A percentile compares a stretch with the other conserved stretches of the same genome.
Conservation (phyloP, 2,329 filamentous ascomycete genomes). For the Drechmeria coniospora region DNA sequence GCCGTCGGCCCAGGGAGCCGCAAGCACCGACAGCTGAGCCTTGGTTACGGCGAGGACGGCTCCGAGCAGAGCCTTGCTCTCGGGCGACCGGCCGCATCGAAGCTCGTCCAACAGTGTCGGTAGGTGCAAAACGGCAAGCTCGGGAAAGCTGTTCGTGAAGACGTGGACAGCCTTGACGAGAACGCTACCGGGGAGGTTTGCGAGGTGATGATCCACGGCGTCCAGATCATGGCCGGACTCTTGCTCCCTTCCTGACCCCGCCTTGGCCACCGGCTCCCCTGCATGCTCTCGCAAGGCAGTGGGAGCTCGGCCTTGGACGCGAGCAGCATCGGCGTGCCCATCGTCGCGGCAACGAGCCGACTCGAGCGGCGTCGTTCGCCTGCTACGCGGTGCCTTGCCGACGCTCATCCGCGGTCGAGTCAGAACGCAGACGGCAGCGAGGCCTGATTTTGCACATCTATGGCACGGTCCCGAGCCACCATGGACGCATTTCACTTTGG, state of each 20-base stretch:
- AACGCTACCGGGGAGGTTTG: constrained; percentile 9
- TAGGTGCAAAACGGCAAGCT: constrained; percentile 18
- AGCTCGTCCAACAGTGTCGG: constrained; percentile 14
- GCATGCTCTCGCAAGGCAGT: too few relatives aligned
- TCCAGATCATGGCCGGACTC: constrained; percentile 1
- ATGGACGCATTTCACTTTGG: constrained; percentile 20
- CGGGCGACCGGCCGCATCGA: constrained; percentile 6
- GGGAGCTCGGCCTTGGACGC: too few relatives aligned
- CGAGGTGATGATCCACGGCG: constrained; percentile 11
- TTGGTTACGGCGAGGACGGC: constrained; percentile 15
- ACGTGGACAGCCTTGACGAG: constrained; percentile 17
- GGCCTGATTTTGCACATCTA: constrained; percentile 13
- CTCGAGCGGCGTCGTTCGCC: too few relatives aligned
- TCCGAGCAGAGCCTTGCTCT: constrained; percentile 14
- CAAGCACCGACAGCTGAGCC: constrained; percentile 15
- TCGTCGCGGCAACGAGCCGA: too few relatives aligned
- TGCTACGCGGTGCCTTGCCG: constrained; percentile 1
- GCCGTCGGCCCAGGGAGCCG: constrained; percentile 13
- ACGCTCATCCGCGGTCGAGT: constrained; percentile 5
- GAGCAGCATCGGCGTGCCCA: too few relatives aligned
- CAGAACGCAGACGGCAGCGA: constrained; percentile 12
- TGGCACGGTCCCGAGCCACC: constrained; percentile 15
- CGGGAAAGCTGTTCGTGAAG: constrained; percentile 19
- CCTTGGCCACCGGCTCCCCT: too few relatives aligned
- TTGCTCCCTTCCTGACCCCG: too few relatives aligned